Conservation (phyloP, 2,329 filamentous ascomycete species). For the Xylariaceae sp. region DNA sequence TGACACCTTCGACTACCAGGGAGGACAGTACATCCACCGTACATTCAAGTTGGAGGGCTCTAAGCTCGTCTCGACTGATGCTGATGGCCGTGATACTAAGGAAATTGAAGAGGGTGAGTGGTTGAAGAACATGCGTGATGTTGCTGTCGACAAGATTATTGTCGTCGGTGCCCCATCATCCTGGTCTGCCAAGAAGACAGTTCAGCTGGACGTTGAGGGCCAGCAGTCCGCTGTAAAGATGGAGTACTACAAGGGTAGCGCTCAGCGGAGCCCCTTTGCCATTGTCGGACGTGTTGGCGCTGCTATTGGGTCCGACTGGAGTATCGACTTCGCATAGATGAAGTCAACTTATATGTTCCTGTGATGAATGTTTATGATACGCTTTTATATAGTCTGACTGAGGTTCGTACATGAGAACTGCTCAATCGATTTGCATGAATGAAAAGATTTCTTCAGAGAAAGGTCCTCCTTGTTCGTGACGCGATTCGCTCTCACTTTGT, state of each 20-base stretch:
- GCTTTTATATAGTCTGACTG: neutral
- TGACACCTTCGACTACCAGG: constrained; percentile 81
- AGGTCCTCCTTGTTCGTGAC: too few relatives aligned
- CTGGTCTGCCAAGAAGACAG: constrained; percentile 63
- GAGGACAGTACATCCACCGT: constrained; percentile 83
- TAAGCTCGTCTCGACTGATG: constrained; percentile 64
- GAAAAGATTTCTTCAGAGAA: too few relatives aligned
- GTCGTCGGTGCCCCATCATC: constrained; percentile 69
- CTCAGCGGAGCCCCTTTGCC: constrained; percentile 47
- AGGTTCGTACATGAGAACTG: neutral
- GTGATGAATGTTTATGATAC: neutral
- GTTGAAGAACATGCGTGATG: constrained; percentile 70
- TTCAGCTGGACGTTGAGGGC: constrained; percentile 50
- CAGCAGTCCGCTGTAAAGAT: constrained; percentile 54
- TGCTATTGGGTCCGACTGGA: constrained; percentile 52
- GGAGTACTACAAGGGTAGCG: constrained; percentile 50
- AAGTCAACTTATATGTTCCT: neutral
- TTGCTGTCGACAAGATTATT: constrained; percentile 78
- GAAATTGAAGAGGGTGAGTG: constrained; percentile 65
- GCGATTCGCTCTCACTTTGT: too few relatives aligned
- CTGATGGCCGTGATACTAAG: constrained; percentile 49
- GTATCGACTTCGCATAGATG: constrained; percentile 33
- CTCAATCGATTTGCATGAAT: too few relatives aligned
- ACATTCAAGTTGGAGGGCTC: constrained; percentile 62
- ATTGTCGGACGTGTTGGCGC: constrained; percentile 48